phyloP scores from a whole-genome alignment of 2,329 filamentous ascomycete species.

The Xylaria sp. region DNA sequence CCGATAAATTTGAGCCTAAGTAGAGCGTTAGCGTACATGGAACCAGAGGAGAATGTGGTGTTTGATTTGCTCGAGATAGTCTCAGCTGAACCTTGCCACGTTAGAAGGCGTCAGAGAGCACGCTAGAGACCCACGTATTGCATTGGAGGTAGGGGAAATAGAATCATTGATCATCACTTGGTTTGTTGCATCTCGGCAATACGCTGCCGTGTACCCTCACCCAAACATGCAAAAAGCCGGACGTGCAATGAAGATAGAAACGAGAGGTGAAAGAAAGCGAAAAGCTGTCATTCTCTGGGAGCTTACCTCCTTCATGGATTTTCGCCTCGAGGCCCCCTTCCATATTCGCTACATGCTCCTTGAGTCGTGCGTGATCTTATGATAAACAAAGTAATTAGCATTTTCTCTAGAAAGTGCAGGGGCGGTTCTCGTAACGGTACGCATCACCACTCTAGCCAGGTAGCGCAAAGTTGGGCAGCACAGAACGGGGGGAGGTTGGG shows the following conservation, averaged over 20 bases:
- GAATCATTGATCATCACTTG: slow-evolving; percentile 29
- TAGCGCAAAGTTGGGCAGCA: slow-evolving; percentile 34
- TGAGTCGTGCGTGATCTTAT: slow-evolving; percentile 89
- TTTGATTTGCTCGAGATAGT: background rate
- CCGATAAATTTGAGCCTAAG: slow-evolving; percentile 89
- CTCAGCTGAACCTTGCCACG: background rate
- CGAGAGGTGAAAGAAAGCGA: slow-evolving; percentile 48
- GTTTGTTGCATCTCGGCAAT: slow-evolving; percentile 29
- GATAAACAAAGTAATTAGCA: slow-evolving; percentile 54
- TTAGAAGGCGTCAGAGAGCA: slow-evolving; percentile 7
- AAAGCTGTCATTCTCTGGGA: slow-evolving; percentile 29
- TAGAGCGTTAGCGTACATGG: slow-evolving; percentile 35
- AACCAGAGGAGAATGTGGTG: slow-evolving; percentile 5
- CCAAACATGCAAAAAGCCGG: slow-evolving; percentile 46
- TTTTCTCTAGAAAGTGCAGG: slow-evolving; percentile 37
- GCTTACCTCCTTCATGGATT: slow-evolving; percentile 92
- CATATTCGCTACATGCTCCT: slow-evolving; percentile 89
- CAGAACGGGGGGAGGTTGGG: slow-evolving; percentile 46
- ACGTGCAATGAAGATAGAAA: slow-evolving; percentile 47
- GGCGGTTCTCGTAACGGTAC: slow-evolving; percentile 20
- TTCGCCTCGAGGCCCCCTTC: slow-evolving; percentile 88
- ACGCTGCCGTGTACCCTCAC: slow-evolving; percentile 39
- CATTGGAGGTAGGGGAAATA: slow-evolving; percentile 51
- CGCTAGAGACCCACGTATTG: slow-evolving; percentile 47
- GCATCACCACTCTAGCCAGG: slow-evolving; percentile 27